Evolutionary conservation across 805 yeast genomes (phyloP).

Genomic region (Ogataea salicorniae): DNA sequence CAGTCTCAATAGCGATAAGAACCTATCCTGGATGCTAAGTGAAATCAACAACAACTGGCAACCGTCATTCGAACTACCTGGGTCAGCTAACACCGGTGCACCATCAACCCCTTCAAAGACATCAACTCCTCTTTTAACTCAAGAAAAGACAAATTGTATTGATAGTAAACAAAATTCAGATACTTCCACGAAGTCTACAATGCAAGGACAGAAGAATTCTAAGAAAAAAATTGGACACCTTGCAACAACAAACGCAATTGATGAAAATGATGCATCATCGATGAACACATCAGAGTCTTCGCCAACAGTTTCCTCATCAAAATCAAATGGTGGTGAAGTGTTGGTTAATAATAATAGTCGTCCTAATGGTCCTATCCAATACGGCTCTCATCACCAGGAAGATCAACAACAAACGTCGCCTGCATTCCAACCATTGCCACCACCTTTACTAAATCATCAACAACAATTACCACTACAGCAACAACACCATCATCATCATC

Average conservation of each 20-base stretch:
- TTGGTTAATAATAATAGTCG: too few species aligned
- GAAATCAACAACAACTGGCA: slow-evolving; percentile 16
- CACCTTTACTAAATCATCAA: neutral
- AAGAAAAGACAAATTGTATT: too few species aligned
- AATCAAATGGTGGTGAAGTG: too few species aligned
- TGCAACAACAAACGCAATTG: too few species aligned
- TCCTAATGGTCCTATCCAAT: too few species aligned
- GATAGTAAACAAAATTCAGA: neutral
- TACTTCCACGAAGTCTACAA: neutral
- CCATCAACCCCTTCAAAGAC: neutral
- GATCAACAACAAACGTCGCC: neutral
- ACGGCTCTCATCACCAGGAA: neutral
- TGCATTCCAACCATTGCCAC: neutral
- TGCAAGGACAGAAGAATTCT: neutral
- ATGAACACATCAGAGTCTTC: too few species aligned
- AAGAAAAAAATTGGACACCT: neutral
- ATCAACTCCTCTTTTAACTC: neutral
- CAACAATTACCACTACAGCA: neutral
- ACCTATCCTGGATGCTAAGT: slow-evolving; percentile 2
- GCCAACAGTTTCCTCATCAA: too few species aligned
- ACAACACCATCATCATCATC: neutral
- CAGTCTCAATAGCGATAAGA: neutral
- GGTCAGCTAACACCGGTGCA: neutral
- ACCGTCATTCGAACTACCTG: slow-evolving; percentile 11
- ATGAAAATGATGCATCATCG: too few species aligned